phyloP scores from a whole-genome alignment of 352 stramenopile species.

The Aphanomyces euteiches region DNA sequence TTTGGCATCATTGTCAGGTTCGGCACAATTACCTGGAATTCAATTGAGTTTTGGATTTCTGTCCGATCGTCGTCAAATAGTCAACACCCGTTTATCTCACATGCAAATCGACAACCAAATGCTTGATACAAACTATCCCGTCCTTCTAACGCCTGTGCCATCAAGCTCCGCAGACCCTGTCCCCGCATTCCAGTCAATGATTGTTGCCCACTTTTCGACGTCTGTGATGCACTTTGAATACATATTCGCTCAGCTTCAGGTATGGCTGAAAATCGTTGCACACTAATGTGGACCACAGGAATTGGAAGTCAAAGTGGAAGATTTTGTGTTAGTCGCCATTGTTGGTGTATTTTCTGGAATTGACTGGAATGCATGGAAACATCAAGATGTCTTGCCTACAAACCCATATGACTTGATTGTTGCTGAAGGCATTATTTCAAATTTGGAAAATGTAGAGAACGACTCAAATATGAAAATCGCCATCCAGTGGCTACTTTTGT shows the following conservation, averaged over 20 bases:
- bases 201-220: constrained; percentile 57
- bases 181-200: constrained; percentile 78
- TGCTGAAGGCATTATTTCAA: constrained; percentile 16
- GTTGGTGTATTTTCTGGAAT: constrained; percentile 53
- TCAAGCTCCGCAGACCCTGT: constrained; percentile 61
- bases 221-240: constrained; percentile 81
- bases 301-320: constrained; percentile 82
- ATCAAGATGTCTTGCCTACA: neutral
- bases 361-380: constrained; percentile 11
- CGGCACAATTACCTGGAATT: constrained; percentile 45
- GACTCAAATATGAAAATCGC: constrained; percentile 69
- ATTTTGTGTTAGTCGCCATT: constrained; percentile 68
- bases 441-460: constrained; percentile 20
- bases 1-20: constrained; percentile 10
- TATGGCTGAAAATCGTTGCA: neutral
- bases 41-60: constrained; percentile 72
- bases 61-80: constrained; percentile 63
- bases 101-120: constrained; percentile 85
- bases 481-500: constrained; percentile 73
- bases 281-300: constrained; percentile 33
- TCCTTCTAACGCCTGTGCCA: constrained; percentile 67
- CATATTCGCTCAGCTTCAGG: constrained; percentile 79
- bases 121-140: constrained; percentile 78
- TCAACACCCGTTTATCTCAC: constrained; percentile 72
- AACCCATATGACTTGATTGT: constrained; percentile 26